Evolutionary conservation across 495 filamentous ascomycete genomes (phyloP).

Genomic region (Darksidea phi): DNA sequence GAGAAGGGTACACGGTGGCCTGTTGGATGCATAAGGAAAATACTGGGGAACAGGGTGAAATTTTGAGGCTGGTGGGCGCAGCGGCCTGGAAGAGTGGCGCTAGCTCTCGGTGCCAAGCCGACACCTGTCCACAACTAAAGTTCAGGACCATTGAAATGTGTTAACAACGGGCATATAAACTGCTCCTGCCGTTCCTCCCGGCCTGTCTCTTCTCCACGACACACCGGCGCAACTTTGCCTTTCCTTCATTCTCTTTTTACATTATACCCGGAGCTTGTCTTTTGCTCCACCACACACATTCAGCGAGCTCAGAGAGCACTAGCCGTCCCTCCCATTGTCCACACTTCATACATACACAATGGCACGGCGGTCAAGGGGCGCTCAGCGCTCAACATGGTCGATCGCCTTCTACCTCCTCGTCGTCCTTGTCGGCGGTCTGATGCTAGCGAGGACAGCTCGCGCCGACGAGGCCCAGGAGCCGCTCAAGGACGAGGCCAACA

Average conservation of each 20-base stretch:
- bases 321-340: slow-evolving; percentile 3
- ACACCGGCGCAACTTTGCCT: not conserved
- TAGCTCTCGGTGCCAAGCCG: not conserved
- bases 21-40: too few relatives aligned
- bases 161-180: too few relatives aligned
- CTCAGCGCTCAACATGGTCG: slow-evolving; percentile 57
- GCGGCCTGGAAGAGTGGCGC: slow-evolving; percentile 9
- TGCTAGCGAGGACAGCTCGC: slow-evolving; percentile 67
- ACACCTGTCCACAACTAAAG: slow-evolving; percentile 1
- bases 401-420: slow-evolving; percentile 81
- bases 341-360: slow-evolving; percentile 31
- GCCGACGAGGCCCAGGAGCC: slow-evolving; percentile 70
- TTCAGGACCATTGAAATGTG: not conserved
- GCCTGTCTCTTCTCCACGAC: not conserved
- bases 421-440: slow-evolving; percentile 71
- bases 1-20: too few relatives aligned
- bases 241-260: not conserved
- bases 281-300: slow-evolving; percentile 9
- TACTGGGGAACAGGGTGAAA: slow-evolving; percentile 1
- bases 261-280: not conserved
- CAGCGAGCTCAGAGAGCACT: slow-evolving; percentile 8
- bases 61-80: not conserved
- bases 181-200: too few relatives aligned
- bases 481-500: slow-evolving; percentile 55
- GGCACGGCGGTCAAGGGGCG: slow-evolving; percentile 38